Base-by-base conservation (phyloP, 805 yeast species). In the Cyberlindnera suaveolens region DNA sequence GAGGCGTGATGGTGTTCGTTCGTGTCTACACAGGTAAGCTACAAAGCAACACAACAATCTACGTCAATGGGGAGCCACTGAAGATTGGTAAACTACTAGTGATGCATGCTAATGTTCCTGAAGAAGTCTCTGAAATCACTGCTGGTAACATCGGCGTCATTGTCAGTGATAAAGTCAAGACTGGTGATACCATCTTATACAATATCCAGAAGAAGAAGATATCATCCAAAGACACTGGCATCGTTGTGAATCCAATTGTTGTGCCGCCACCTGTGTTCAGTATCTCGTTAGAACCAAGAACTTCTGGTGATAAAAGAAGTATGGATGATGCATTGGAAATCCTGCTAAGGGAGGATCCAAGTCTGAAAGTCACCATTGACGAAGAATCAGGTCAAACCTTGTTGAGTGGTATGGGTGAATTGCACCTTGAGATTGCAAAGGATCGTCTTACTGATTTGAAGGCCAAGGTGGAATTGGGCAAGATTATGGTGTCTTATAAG, bases 331-430 rank as follows among this genome's bases (percentile, higher is more conserved):
- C 95, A 3, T 68, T 93, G 37, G 67, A 69, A 9, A 66, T 77
- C 1, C 63, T 93, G 34, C 62, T 85, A n/a, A 72, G 84, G 41
- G 98, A 93, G 57, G 99, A 93, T 56, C 99, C 99, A 3, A 85
- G 96, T 39, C 69, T 93, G 47, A 75, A 78, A 27, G 74, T 87
- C 7, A 64, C 77, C 3, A 74, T 71, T 39, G 86, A 93, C 60
- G 90, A 87, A 46, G 98, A 91, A 52, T 71, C 87, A 43, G 96
- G 93, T 6, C 97, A 93, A 65, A 81, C 90, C 2, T 75, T 90
- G 23, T 64, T 93, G 27, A 81, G 96, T 16, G 99, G 99, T 29
- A 91, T 91, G 98, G 99, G 99, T 34, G 98, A 93, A 58, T 70
- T 93, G 38, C 99, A 93, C 65, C 70, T 93, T 39, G 98, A 93